Percentiles rank a stretch among this genome's conserved stretches.
Conservation (phyloP, 441 rosid species). For the California macrophylla region DNA sequence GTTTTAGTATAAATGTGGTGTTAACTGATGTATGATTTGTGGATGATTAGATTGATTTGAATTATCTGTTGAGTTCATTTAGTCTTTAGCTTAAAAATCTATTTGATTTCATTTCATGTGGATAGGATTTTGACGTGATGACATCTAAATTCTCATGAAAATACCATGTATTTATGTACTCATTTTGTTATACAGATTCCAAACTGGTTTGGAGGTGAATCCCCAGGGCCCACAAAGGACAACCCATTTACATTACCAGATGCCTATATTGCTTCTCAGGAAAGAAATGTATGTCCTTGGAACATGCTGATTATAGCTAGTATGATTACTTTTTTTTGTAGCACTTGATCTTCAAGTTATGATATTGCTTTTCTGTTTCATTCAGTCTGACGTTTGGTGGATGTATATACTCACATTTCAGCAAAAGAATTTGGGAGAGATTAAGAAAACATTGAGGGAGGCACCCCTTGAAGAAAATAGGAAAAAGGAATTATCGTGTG, state of each 20-base stretch:
- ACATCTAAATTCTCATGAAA: background rate
- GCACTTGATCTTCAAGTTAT: background rate
- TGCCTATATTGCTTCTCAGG: background rate
- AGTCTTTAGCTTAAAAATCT: background rate
- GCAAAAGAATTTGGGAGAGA: constrained; percentile 70
- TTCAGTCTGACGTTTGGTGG: constrained; percentile 5
- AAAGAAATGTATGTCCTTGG: constrained; percentile 1
- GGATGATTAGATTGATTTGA: background rate
- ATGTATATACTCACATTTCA: constrained; percentile 19
- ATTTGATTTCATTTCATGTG: background rate
- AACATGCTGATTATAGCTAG: background rate
- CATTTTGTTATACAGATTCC: background rate
- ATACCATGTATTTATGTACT: background rate
- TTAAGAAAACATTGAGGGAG: constrained; percentile 62
- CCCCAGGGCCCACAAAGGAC: background rate
- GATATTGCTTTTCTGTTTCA: constrained; percentile 9
- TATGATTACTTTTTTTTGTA: background rate
- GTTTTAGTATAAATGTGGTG: background rate
- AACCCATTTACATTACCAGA: background rate
- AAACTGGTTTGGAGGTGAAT: constrained; percentile 6
- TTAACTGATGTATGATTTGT: background rate
- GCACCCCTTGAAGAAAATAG: constrained; percentile 72
- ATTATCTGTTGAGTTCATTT: background rate
- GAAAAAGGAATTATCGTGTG: constrained; percentile 70
- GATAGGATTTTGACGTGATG: background rate